phyloP scores from a whole-genome alignment of 257 asterid species.

The Nicotiana benthamiana region DNA sequence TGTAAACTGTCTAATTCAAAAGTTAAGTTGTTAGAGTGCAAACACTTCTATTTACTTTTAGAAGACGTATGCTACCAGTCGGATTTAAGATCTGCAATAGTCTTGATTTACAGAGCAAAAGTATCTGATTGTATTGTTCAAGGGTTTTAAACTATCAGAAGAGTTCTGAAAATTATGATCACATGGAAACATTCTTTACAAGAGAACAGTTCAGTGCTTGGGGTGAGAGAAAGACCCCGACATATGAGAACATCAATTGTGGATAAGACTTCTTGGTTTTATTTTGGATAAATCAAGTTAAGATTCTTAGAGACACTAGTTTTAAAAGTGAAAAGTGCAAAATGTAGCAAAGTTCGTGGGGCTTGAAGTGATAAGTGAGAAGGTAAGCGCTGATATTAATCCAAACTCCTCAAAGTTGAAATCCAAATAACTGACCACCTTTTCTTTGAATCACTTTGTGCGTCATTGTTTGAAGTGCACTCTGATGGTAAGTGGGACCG shows the following conservation, averaged over 20 bases:
- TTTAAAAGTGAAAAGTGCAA: not conserved
- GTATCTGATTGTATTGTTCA: not conserved
- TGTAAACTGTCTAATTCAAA: not conserved
- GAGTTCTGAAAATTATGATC: not conserved
- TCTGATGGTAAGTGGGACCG: too few relatives aligned
- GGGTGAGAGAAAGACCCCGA: not conserved
- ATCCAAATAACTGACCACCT: not conserved
- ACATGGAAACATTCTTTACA: not conserved
- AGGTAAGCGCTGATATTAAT: not conserved
- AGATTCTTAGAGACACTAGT: not conserved
- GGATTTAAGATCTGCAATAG: not conserved
- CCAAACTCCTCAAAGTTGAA: not conserved
- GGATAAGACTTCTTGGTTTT: not conserved
- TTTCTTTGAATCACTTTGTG: not conserved
- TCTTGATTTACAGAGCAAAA: not conserved
- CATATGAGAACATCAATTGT: not conserved
- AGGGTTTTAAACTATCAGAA: not conserved
- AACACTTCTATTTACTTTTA: not conserved
- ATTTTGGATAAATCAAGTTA: not conserved
- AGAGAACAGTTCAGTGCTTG: not conserved
- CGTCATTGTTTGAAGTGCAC: not conserved
- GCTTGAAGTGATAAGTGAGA: not conserved
- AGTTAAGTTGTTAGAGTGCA: not conserved
- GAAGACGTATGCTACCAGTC: not conserved
- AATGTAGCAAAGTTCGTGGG: not conserved